phyloP scores from a whole-genome alignment of 139 green algal genomes.

The Chlorella ohadii region DNA sequence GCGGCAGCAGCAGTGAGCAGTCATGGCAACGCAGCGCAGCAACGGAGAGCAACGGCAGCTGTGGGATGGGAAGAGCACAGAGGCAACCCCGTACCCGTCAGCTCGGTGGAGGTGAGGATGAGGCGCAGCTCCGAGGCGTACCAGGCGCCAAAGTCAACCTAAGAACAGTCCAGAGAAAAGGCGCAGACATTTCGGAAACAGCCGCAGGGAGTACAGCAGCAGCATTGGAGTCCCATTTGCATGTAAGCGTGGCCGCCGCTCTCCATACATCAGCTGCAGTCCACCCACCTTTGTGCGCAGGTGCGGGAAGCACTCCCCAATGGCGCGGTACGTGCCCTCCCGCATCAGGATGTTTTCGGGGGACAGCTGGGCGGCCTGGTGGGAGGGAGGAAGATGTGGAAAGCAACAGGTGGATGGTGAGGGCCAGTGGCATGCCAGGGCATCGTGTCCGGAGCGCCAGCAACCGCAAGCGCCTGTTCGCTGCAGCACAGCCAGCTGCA shows the following conservation, averaged over 20 bases:
- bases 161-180: constrained; percentile 60
- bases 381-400: not conserved
- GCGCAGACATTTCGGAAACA: not conserved
- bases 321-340: constrained; percentile 74
- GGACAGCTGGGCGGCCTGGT: constrained; percentile 30
- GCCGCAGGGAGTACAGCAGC: too few relatives aligned
- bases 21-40: too few relatives aligned
- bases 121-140: constrained; percentile 67
- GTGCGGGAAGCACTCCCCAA: constrained; percentile 82
- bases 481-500: not conserved
- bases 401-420: not conserved
- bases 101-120: constrained; percentile 47
- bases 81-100: not conserved
- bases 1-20: too few relatives aligned
- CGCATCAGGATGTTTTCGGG: constrained; percentile 60
- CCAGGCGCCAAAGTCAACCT: constrained; percentile 74
- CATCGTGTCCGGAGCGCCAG: too few relatives aligned
- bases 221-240: too few relatives aligned
- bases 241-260: too few relatives aligned
- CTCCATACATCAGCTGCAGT: too few relatives aligned
- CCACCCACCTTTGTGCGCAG: constrained; percentile 46
- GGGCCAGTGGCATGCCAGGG: not conserved
- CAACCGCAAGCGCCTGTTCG: too few relatives aligned
- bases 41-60: too few relatives aligned
- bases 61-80: too few relatives aligned